phyloP scores from a whole-genome alignment of 345 rosid species.

The Raphanus sativus region DNA sequence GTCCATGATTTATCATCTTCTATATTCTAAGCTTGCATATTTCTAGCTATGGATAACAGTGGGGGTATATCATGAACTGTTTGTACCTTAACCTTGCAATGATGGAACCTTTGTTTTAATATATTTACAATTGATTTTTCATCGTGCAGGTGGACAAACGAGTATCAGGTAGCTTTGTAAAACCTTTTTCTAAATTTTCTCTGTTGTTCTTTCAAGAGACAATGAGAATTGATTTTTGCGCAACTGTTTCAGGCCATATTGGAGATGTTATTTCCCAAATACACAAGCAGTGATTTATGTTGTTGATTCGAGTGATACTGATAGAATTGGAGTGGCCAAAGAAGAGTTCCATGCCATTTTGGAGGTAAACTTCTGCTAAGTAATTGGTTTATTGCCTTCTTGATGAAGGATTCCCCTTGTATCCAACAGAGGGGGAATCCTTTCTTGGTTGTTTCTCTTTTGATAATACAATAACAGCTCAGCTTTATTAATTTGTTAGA shows the following conservation, averaged over 20 bases:
- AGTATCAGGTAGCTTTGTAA: slow-evolving; percentile 50
- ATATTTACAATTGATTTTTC: neutral
- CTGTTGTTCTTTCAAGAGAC: neutral
- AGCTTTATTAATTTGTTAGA: neutral
- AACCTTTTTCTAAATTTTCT: neutral
- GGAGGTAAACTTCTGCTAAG: slow-evolving; percentile 44
- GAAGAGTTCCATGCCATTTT: slow-evolving; percentile 65
- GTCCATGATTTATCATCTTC: neutral
- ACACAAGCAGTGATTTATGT: slow-evolving; percentile 52
- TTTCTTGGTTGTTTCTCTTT: neutral
- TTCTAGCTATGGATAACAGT: neutral
- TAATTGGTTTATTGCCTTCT: neutral
- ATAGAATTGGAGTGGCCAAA: slow-evolving; percentile 54
- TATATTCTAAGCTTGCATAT: neutral
- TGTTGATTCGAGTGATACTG: slow-evolving; percentile 63
- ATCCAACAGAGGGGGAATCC: neutral
- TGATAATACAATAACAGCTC: neutral
- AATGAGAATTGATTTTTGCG: neutral
- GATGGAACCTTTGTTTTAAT: neutral
- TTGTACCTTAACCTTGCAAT: neutral
- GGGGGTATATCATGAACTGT: no score
- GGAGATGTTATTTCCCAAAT: slow-evolving; percentile 71
- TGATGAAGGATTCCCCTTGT: neutral
- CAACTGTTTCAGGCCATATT: slow-evolving; percentile 53
- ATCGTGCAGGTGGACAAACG: slow-evolving; percentile 59